Base-by-base conservation (phyloP, 805 yeast genomes). In the Wickerhamomyces strasburgensis region DNA sequence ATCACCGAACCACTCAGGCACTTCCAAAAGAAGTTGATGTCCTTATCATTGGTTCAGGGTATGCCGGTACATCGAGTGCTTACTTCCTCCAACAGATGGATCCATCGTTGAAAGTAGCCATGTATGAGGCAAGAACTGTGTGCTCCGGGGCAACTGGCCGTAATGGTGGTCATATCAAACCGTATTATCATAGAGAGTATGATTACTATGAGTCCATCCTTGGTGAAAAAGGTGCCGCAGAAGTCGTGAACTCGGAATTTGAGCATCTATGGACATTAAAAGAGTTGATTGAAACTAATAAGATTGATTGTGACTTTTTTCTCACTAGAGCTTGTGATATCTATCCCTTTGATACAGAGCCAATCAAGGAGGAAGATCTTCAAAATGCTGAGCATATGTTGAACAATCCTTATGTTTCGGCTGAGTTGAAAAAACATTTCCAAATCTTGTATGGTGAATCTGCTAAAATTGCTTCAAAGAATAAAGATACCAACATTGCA, bases 401-500 rank as follows among this genome's bases (percentile, higher is more conserved):
- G 25, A 37, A 44, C 11, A 63, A 61, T 34, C 59, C 60, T 4
- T 52, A 37, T 23, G 44, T 64, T 19, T 56, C 53, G 19, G 36
- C 35, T 9, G 48, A 43, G 9, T 43, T 51, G 31, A 58, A 54
- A 33, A 46, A 46, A 10, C 60, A 57, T 19, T 35, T 60, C 24
- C 61, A 60, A 35, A 45, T 64, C 5, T 27, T 44, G 5, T 44
- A 34, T 29, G 67, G 66, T 15, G 61, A 59, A 18, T 38, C 54
- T 15, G 69, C 78, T 51, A 64, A 73, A 57, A 51, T 59, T 40
- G 69, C 71, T 42, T 76, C 73, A 48, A 78, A 74, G 62, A 81
- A 95, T 73, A 69, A 80, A 41, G 85, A 87, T 62, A 96, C 97
- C 54, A 90, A 89, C 53, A 90, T 85, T 50, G 60, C 75, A 29